A percentile compares a stretch with the other conserved stretches of the same genome.
These are phyloP conservation scores for Biscogniauxia marginata DNA, from an alignment of 2,329 filamentous ascomycete species.

Conservation along the genomic window DNA sequence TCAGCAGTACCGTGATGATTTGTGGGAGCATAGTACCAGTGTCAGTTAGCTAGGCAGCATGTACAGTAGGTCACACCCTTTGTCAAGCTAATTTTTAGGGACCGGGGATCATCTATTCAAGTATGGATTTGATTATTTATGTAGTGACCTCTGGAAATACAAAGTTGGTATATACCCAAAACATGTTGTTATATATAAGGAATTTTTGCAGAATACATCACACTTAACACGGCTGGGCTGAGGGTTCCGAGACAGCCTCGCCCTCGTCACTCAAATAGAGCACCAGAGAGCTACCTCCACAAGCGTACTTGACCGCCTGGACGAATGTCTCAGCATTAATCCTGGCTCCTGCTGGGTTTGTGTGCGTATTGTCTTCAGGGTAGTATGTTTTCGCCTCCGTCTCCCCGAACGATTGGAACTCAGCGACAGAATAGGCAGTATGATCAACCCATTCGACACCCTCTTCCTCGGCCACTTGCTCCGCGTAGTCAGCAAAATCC, in stretches of 20 bases:
- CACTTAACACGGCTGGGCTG: background rate
- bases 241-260: background rate
- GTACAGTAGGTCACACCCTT: too few species aligned
- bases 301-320: slow-evolving; percentile 20
- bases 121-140: too few species aligned
- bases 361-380: slow-evolving; percentile 31
- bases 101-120: too few species aligned
- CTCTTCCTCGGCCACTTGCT: slow-evolving; percentile 13
- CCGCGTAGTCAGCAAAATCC: slow-evolving; percentile 24
- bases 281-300: background rate
- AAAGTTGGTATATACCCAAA: too few species aligned
- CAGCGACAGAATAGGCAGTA: slow-evolving; percentile 24
- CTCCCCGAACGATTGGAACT: slow-evolving; percentile 22
- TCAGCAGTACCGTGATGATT: too few species aligned
- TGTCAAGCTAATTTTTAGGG: too few species aligned
- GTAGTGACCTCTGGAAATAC: too few species aligned
- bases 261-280: background rate
- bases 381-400: slow-evolving; percentile 23
- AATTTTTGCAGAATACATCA: too few species aligned
- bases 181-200: too few species aligned
- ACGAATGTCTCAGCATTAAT: slow-evolving; percentile 17
- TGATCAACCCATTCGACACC: slow-evolving; percentile 27
- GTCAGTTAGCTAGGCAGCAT: too few species aligned
- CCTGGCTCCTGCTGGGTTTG: slow-evolving; percentile 21
- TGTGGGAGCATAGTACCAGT: too few species aligned